These are phyloP conservation scores for Fusarium sp. DNA, from an alignment of 2,329 filamentous ascomycete species.

Conservation along the genomic window DNA sequence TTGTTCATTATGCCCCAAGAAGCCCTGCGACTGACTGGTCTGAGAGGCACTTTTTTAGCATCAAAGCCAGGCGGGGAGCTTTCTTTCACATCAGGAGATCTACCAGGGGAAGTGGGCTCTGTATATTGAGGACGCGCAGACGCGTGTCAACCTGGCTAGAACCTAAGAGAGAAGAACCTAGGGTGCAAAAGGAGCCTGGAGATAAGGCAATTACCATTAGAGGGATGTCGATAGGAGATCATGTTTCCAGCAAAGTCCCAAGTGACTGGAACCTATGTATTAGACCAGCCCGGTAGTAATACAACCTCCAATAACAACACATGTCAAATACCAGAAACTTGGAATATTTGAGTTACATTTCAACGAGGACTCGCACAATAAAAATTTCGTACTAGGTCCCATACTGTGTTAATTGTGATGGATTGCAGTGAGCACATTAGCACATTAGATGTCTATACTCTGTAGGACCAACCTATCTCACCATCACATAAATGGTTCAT, in stretches of 20 bases:
- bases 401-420: not conserved
- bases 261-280: not conserved
- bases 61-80: constrained; percentile 15
- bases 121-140: constrained; percentile 37
- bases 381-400: not conserved
- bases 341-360: not conserved
- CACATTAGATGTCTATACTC: not conserved
- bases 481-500: not conserved
- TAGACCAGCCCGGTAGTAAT: not conserved
- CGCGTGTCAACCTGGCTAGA: constrained; percentile 21
- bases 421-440: not conserved
- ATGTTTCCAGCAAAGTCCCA: not conserved
- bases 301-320: not conserved
- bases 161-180: not conserved
- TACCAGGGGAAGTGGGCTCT: constrained; percentile 39
- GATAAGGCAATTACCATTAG: not conserved
- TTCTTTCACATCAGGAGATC: constrained; percentile 19
- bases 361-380: not conserved
- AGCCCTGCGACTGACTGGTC: constrained; percentile 19
- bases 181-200: not conserved
- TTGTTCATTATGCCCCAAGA: not conserved
- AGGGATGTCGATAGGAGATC: too few relatives aligned
- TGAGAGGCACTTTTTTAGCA: constrained; percentile 7
- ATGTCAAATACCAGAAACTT: not conserved
- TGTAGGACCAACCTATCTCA: not conserved